Conservation (phyloP, 2,329 filamentous ascomycete species). For the Aspergillus versicolor region DNA sequence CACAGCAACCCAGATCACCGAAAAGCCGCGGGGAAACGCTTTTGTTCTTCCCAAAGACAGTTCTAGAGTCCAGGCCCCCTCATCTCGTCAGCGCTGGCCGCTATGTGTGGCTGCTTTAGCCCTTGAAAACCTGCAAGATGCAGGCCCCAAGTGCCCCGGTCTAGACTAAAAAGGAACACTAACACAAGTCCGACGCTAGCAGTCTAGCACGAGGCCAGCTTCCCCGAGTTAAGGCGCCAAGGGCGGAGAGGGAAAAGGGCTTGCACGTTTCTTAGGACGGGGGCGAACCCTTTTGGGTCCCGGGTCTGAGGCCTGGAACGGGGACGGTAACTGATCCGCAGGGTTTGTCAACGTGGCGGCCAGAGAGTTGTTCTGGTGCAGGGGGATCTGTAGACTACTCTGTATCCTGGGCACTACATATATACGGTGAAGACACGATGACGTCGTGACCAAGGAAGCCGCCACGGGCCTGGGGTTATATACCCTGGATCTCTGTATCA, state of each 20-base stretch:
- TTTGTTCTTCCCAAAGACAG: not conserved
- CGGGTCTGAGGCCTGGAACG: not conserved
- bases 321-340: not conserved
- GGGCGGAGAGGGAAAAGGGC: not conserved
- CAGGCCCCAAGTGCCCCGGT: slow-evolving; percentile 4
- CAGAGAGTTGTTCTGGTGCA: not conserved
- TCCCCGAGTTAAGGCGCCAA: slow-evolving; percentile 1
- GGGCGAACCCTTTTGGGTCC: not conserved
- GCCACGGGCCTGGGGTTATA: not conserved
- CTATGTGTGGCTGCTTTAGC: slow-evolving; percentile 12
- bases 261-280: slow-evolving; percentile 5
- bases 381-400: not conserved
- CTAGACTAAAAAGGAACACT: slow-evolving; percentile 10
- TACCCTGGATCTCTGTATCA: not conserved
- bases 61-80: slow-evolving; percentile 5
- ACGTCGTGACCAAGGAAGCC: not conserved
- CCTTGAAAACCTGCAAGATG: not conserved
- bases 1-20: not conserved
- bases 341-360: slow-evolving; percentile 8
- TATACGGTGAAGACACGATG: not conserved
- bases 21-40: not conserved
- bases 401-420: not conserved
- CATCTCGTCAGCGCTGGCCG: not conserved
- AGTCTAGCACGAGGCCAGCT: not conserved
- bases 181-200: not conserved